Conservation (phyloP, 2,329 filamentous ascomycete genomes). For the Microsporum ferrugineum region DNA sequence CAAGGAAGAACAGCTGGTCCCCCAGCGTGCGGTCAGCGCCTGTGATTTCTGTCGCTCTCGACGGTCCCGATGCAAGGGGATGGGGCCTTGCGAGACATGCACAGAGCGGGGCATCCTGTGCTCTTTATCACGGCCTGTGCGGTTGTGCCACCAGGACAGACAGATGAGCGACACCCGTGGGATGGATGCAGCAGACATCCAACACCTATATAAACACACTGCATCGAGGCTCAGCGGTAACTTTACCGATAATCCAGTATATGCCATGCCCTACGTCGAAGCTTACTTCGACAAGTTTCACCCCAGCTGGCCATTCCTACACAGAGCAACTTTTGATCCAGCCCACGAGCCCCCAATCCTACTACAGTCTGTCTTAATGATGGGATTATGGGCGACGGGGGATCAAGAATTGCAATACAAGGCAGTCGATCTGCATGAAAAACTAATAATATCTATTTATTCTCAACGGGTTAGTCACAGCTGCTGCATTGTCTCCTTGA, state of each 20-base stretch:
- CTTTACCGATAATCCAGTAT: not conserved
- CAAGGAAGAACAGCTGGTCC: constrained; percentile 8
- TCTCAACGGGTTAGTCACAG: constrained; percentile 18
- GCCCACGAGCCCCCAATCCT: constrained; percentile 18
- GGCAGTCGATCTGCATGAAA: constrained; percentile 19
- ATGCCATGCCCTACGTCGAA: constrained; percentile 14
- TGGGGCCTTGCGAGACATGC: constrained; percentile 10
- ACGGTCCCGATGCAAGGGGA: constrained; percentile 12
- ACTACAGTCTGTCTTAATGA: constrained; percentile 21
- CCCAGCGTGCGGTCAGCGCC: constrained; percentile 11
- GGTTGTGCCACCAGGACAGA: not conserved
- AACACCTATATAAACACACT: not conserved
- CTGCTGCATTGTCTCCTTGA: not conserved
- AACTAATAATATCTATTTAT: constrained; percentile 17
- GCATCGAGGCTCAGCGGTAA: not conserved
- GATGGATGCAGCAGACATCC: not conserved
- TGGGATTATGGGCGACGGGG: constrained; percentile 20
- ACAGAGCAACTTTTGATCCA: constrained; percentile 17
- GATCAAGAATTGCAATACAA: constrained; percentile 14
- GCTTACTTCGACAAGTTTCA: constrained; percentile 22
- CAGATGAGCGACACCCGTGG: not conserved
- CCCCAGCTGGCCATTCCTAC: constrained; percentile 22
- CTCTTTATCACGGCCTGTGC: constrained; percentile 6
- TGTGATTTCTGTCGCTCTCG: constrained; percentile 13
- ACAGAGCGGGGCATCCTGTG: constrained; percentile 7